A percentile compares a stretch with the other conserved stretches of the same genome.
phyloP scores from a whole-genome alignment of 1,139 yeast species.

The Candida pseudoviswanathii region DNA sequence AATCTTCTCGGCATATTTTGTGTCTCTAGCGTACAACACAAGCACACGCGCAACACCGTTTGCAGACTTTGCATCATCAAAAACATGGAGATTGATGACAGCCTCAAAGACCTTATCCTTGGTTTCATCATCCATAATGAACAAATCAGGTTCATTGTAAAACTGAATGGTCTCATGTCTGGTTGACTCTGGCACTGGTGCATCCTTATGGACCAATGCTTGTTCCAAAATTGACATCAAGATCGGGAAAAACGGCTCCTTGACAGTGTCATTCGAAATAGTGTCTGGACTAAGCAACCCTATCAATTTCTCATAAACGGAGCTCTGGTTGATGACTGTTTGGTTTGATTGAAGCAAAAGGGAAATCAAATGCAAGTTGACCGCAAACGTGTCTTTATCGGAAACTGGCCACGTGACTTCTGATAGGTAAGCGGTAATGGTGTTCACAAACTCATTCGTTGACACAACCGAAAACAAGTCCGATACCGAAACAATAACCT shows the following conservation, averaged over 20 bases:
- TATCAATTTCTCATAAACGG: slow-evolving; percentile 34
- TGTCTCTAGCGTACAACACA: slow-evolving; percentile 53
- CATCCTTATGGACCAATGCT: slow-evolving; percentile 44
- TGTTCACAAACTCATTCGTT: slow-evolving; percentile 3
- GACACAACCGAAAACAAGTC: slow-evolving; percentile 35
- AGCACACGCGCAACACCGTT: slow-evolving; percentile 26
- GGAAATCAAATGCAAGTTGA: slow-evolving; percentile 14
- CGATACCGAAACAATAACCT: slow-evolving; percentile 50
- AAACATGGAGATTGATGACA: slow-evolving; percentile 5
- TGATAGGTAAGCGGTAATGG: neutral
- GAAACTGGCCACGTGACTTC: slow-evolving; percentile 6
- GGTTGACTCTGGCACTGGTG: slow-evolving; percentile 34
- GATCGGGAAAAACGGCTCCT: slow-evolving; percentile 53
- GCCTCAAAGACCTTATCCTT: slow-evolving; percentile 42
- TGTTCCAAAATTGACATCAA: slow-evolving; percentile 53
- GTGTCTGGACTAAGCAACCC: slow-evolving; percentile 27
- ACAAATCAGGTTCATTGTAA: slow-evolving; percentile 14
- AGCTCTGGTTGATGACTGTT: slow-evolving; percentile 2
- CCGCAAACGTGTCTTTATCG: slow-evolving; percentile 8
- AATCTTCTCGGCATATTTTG: slow-evolving; percentile 39
- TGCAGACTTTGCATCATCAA: slow-evolving; percentile 11
- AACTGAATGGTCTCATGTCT: slow-evolving; percentile 18
- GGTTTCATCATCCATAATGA: slow-evolving; percentile 27
- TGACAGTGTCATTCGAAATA: slow-evolving; percentile 22
- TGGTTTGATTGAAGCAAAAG: slow-evolving; percentile 35